Percentiles rank a stretch among this genome's conserved stretches.
Conservation (phyloP, 805 yeast species). For the Nakazawaea ishiwadae region DNA sequence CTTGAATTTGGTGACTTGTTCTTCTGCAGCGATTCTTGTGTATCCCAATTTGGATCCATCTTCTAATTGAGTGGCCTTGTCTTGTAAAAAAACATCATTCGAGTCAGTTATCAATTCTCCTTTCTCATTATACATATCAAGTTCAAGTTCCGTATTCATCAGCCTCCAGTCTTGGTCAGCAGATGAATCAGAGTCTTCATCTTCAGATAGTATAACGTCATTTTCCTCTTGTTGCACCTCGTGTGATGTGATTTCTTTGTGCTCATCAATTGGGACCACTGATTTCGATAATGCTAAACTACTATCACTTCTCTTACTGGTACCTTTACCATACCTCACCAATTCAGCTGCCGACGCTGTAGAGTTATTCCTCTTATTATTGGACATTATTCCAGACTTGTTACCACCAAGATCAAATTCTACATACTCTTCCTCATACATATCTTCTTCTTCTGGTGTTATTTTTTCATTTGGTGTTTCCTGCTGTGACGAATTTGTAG, state of each 20-base stretch:
- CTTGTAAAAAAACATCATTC: constrained; percentile 17
- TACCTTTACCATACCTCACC: constrained; percentile 20
- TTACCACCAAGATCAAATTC: constrained; percentile 30
- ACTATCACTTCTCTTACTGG: constrained; percentile 9
- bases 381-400: constrained; percentile 19
- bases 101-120: constrained; percentile 57
- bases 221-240: too few relatives aligned
- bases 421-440: constrained; percentile 22
- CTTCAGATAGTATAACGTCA: constrained; percentile 2
- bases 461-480: too few relatives aligned
- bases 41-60: constrained; percentile 63
- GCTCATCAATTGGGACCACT: too few relatives aligned
- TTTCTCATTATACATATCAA: constrained; percentile 74
- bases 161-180: constrained; percentile 66
- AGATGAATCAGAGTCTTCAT: constrained; percentile 1
- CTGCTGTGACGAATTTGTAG: too few relatives aligned
- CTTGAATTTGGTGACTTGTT: constrained; percentile 70
- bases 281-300: not conserved
- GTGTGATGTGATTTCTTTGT: too few relatives aligned
- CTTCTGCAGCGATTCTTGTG: constrained; percentile 84
- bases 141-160: constrained; percentile 77
- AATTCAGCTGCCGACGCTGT: constrained; percentile 19
- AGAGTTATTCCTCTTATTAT: constrained; percentile 14
- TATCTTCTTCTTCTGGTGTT: not conserved
- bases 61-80: constrained; percentile 21